phyloP scores from a whole-genome alignment of 2,329 filamentous ascomycete species.

The Aspergillus vadensis region DNA sequence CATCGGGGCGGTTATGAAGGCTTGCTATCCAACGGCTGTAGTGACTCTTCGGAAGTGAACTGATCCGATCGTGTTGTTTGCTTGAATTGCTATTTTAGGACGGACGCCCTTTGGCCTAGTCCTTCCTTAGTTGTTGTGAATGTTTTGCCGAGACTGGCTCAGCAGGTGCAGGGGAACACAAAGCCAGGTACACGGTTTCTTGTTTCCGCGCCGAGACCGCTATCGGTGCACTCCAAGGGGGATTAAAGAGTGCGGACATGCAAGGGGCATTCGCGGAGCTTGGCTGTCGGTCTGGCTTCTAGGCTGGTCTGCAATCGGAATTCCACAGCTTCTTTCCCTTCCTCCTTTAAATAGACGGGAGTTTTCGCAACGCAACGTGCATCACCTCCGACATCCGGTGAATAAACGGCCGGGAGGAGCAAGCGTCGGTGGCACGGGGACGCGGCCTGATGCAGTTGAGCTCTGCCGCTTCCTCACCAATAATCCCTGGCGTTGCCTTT shows the following conservation, averaged over 20 bases:
- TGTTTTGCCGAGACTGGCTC: not conserved
- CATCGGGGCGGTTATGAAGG: conserved; percentile 31
- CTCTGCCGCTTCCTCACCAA: not conserved
- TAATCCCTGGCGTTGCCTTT: not conserved
- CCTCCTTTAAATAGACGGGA: not conserved
- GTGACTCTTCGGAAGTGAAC: conserved; percentile 38
- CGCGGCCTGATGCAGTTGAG: conserved; percentile 5
- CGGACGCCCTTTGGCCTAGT: not conserved
- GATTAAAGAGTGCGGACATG: not conserved
- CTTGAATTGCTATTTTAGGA: not conserved
- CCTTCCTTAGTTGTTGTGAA: not conserved
- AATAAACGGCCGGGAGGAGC: not conserved
- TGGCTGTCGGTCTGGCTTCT: not conserved
- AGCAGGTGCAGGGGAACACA: not conserved
- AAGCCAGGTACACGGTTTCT: not conserved
- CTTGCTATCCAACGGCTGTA: conserved; percentile 36
- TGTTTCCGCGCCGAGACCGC: not conserved
- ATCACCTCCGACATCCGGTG: not conserved
- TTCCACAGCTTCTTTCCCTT: not conserved
- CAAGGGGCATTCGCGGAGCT: not conserved
- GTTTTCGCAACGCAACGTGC: not conserved
- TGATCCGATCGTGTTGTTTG: not conserved
- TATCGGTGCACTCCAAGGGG: not conserved
- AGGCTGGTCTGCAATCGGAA: not conserved
- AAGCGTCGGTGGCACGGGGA: conserved; percentile 2